These are phyloP conservation scores for Saccharomyces hybrid DNA, from an alignment of 1,139 yeast genomes.

Conservation along the genomic window DNA sequence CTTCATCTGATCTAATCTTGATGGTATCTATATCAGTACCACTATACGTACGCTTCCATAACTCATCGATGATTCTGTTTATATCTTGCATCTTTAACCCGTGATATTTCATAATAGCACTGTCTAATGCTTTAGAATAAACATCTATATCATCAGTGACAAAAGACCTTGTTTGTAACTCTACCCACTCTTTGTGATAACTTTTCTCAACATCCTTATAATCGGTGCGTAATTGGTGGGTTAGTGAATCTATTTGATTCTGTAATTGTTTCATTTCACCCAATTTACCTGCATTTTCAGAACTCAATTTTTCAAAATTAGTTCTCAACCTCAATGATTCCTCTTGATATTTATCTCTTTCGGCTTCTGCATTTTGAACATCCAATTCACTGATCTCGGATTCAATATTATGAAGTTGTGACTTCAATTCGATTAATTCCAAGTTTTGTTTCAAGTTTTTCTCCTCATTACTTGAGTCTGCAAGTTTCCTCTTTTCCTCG, in stretches of 20 bases:
- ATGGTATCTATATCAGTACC: conserved; percentile 95
- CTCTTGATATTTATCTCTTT: conserved; percentile 56
- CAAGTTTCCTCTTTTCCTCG: conserved; percentile 35
- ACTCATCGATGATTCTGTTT: conserved; percentile 75
- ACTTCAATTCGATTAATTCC: conserved; percentile 40
- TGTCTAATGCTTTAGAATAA: conserved; percentile 79
- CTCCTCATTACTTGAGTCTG: conserved; percentile 46
- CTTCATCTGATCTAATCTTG: conserved; percentile 73
- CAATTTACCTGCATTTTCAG: conserved; percentile 64
- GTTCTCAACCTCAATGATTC: conserved; percentile 50
- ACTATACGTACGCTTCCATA: conserved; percentile 90
- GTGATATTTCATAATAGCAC: conserved; percentile 91
- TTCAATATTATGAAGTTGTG: conserved; percentile 33
- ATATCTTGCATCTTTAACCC: conserved; percentile 88
- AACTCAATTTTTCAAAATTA: conserved; percentile 48
- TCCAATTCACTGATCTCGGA: conserved; percentile 39
- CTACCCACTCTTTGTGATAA: conserved; percentile 67
- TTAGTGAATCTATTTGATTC: conserved; percentile 54
- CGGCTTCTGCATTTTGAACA: conserved; percentile 54
- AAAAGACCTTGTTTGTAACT: conserved; percentile 65
- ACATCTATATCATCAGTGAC: conserved; percentile 81
- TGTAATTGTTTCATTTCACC: conserved; percentile 84
- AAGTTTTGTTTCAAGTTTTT: conserved; percentile 50
- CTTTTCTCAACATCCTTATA: conserved; percentile 56
- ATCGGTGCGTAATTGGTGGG: conserved; percentile 58